Evolutionary conservation across 208 protist genomes (phyloP).

Genomic region (Acanthamoeba culbertsoni): DNA sequence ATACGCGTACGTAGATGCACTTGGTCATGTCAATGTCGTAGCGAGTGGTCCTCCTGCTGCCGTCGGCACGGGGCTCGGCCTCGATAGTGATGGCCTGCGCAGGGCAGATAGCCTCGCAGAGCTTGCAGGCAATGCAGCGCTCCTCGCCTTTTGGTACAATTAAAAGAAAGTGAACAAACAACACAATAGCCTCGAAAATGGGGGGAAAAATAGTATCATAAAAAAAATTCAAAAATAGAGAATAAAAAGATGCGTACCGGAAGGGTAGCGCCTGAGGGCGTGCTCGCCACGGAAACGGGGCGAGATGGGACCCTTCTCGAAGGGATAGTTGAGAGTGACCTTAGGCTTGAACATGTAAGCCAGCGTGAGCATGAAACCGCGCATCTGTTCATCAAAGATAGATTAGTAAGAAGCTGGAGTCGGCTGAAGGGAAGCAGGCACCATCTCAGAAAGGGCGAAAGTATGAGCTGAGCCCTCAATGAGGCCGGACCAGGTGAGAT

Average conservation of each 20-base stretch:
- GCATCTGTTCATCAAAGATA: neutral
- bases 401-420: neutral
- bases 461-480: slow-evolving; percentile 23
- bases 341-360: slow-evolving; percentile 81
- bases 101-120: slow-evolving; percentile 88
- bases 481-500: slow-evolving; percentile 23
- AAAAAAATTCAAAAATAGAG: neutral
- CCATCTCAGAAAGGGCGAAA: slow-evolving; percentile 43
- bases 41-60: slow-evolving; percentile 85
- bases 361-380: slow-evolving; percentile 61
- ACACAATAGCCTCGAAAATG: neutral
- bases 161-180: neutral
- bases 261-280: slow-evolving; percentile 82
- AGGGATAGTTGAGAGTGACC: slow-evolving; percentile 86
- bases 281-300: slow-evolving; percentile 88
- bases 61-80: slow-evolving; percentile 84
- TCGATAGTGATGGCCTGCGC: slow-evolving; percentile 90
- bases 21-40: slow-evolving; percentile 92
- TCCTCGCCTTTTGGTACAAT: slow-evolving; percentile 62
- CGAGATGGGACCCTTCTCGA: slow-evolving; percentile 85
- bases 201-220: neutral
- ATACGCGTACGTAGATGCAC: slow-evolving; percentile 81
- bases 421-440: neutral
- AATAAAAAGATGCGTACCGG: neutral
- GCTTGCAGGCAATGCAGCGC: slow-evolving; percentile 88